Percentiles rank a stretch among this genome's conserved stretches.
These are phyloP conservation scores for Colletotrichum sp. DNA, from an alignment of 2,329 filamentous ascomycete species.

Conservation along the genomic window DNA sequence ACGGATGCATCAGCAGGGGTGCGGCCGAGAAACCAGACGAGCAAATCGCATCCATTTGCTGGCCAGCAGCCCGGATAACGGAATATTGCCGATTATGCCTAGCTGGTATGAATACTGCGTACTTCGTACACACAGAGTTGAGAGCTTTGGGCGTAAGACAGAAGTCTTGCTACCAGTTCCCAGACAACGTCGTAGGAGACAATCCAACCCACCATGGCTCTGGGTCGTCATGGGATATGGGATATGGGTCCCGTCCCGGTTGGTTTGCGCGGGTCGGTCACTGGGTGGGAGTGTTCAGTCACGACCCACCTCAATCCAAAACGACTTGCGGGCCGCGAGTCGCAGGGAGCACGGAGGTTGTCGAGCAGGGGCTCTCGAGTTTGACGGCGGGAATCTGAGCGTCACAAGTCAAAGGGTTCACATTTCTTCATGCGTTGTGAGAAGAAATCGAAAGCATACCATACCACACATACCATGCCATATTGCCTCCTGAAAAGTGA, in stretches of 20 bases:
- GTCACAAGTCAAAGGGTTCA: neutral
- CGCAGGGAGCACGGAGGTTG: constrained; percentile 2
- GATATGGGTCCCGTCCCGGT: constrained; percentile 6
- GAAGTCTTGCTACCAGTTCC: neutral
- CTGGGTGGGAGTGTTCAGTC: neutral
- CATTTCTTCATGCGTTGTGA: neutral
- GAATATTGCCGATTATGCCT: neutral
- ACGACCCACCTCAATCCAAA: neutral
- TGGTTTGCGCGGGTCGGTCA: neutral
- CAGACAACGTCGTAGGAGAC: neutral
- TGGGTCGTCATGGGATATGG: neutral
- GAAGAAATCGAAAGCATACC: neutral
- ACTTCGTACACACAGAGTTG: neutral
- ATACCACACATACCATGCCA: neutral
- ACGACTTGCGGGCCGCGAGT: neutral
- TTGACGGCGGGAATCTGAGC: neutral
- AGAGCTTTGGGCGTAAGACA: neutral
- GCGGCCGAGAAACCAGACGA: constrained; percentile 1
- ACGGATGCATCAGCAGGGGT: constrained; percentile 1
- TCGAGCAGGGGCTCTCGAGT: neutral
- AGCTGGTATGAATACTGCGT: neutral
- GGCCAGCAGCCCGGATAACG: constrained; percentile 10
- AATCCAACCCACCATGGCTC: neutral
- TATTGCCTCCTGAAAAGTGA: neutral
- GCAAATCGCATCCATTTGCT: constrained; percentile 16